These are phyloP conservation scores for Colletotrichum sp. DNA, from an alignment of 2,329 filamentous ascomycete genomes.

Conservation along the genomic window DNA sequence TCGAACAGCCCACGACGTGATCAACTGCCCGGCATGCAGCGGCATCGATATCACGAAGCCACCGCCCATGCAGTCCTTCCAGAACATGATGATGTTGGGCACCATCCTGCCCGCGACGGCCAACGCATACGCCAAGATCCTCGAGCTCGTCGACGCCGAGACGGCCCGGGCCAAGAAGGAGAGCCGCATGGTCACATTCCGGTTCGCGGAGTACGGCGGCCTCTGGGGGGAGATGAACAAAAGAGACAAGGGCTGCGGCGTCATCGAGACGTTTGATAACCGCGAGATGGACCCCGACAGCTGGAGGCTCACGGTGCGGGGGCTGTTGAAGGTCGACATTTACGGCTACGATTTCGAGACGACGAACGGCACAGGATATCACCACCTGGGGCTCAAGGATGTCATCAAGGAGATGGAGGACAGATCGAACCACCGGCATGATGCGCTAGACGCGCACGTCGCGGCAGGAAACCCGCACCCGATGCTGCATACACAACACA, in stretches of 20 bases:
- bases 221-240: slow-evolving; percentile 45
- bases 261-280: slow-evolving; percentile 40
- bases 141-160: slow-evolving; percentile 60
- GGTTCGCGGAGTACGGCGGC: slow-evolving; percentile 52
- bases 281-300: slow-evolving; percentile 53
- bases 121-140: slow-evolving; percentile 61
- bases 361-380: neutral
- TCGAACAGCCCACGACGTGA: slow-evolving; percentile 53
- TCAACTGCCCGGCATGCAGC: slow-evolving; percentile 57
- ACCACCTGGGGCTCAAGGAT: slow-evolving; percentile 57
- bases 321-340: slow-evolving; percentile 61
- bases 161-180: slow-evolving; percentile 47
- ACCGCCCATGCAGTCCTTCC: slow-evolving; percentile 55
- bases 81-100: slow-evolving; percentile 64
- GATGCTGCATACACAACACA: slow-evolving; percentile 26
- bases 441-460: slow-evolving; percentile 50
- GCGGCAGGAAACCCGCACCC: slow-evolving; percentile 40
- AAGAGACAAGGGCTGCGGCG: slow-evolving; percentile 29
- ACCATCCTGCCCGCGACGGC: slow-evolving; percentile 63
- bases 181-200: slow-evolving; percentile 47
- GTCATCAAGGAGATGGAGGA: slow-evolving; percentile 60
- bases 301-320: slow-evolving; percentile 60
- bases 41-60: slow-evolving; percentile 36
- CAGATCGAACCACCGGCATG: slow-evolving; percentile 53
- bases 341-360: slow-evolving; percentile 51